Conservation (phyloP, 805 yeast genomes). For the Nakazawaea pomicola region DNA sequence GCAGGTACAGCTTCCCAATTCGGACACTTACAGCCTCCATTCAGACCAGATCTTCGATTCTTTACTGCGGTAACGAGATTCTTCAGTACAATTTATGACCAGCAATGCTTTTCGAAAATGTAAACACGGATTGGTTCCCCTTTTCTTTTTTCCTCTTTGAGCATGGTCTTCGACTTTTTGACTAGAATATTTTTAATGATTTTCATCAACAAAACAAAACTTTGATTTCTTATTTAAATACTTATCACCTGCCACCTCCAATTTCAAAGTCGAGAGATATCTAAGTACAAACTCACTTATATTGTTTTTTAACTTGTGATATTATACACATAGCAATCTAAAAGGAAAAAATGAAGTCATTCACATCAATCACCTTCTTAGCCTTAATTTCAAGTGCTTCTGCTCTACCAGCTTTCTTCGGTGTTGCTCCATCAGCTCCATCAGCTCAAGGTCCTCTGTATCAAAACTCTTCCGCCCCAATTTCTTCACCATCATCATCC, state of each 20-base stretch:
- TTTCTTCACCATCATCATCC: no score
- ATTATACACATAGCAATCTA: no score
- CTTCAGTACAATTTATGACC: not conserved
- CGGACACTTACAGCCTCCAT: conserved; percentile 3
- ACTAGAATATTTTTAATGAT: no score
- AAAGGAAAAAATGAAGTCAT: conserved; percentile 1
- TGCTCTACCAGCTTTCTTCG: conserved; percentile 10
- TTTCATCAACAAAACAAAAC: no score
- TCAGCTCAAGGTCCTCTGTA: not conserved
- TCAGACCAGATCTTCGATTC: not conserved
- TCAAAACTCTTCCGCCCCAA: conserved; percentile 3
- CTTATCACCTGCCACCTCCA: no score
- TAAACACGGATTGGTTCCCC: not conserved
- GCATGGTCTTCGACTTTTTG: no score
- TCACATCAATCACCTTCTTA: not conserved
- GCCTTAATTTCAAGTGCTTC: conserved; percentile 1
- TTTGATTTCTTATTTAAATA: not conserved
- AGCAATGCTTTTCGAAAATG: not conserved
- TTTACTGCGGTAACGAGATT: not conserved
- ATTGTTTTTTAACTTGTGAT: no score
- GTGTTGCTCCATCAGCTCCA: not conserved
- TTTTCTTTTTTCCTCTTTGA: conserved; percentile 1
- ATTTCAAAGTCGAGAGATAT: no score
- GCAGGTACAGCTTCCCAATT: conserved; percentile 13
- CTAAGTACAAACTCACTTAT: no score